Percentiles rank a stretch among this genome's conserved stretches.
Evolutionary conservation across 352 stramenopile genomes (phyloP).

Genomic region (Elongisporangium undulatum): DNA sequence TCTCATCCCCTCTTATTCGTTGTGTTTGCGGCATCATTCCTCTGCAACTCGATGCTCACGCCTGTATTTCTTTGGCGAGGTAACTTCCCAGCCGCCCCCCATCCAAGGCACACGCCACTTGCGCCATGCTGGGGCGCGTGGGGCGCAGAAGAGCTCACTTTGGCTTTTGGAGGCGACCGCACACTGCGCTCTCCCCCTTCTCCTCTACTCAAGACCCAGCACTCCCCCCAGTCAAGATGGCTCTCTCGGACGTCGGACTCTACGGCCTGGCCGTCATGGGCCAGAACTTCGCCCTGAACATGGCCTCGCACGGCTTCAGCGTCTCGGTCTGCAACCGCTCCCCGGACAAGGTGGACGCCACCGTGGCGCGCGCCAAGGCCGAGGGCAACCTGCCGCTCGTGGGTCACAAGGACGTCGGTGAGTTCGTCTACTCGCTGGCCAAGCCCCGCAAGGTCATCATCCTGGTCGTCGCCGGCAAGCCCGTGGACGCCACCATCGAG

Average conservation of each 20-base stretch:
- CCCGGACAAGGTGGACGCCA: conserved; percentile 95
- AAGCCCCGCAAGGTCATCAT: conserved; percentile 98
- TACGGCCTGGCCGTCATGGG: conserved; percentile 94
- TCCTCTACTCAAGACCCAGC: conserved; percentile 2
- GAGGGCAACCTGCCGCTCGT: conserved; percentile 95
- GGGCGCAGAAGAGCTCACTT: conserved; percentile 10
- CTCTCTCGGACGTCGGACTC: conserved; percentile 84
- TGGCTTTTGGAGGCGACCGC: conserved; percentile 16
- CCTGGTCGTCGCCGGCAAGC: conserved; percentile 97
- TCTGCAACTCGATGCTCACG: conserved; percentile 4
- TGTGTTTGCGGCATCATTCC: background rate
- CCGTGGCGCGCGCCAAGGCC: conserved; percentile 91
- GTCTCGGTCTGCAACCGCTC: conserved; percentile 98
- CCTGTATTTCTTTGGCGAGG: conserved; percentile 8
- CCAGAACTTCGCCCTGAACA: conserved; percentile 99
- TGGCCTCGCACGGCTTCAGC: conserved; percentile 96
- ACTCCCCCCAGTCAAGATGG: conserved; percentile 24
- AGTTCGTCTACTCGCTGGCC: conserved; percentile 91
- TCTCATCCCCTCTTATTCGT: background rate
- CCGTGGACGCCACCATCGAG: conserved; percentile 92
- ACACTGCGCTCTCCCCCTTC: conserved; percentile 1
- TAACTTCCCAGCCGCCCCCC: background rate
- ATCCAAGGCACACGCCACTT: background rate
- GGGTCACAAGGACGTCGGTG: conserved; percentile 89
- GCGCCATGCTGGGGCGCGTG: conserved; percentile 2